phyloP scores from a whole-genome alignment of 352 stramenopile genomes.

The Blastocystis sp. region DNA sequence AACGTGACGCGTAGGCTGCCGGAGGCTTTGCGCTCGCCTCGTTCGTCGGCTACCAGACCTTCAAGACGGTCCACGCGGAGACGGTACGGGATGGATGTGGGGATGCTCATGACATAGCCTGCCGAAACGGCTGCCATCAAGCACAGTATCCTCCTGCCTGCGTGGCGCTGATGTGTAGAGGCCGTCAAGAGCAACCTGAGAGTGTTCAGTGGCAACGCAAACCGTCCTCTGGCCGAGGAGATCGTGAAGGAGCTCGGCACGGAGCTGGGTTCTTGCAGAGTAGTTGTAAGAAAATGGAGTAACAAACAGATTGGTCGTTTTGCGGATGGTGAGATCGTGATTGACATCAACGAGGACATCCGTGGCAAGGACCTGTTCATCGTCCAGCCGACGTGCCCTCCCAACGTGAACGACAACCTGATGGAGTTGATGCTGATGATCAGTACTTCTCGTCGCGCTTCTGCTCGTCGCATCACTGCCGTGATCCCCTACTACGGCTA shows the following conservation, averaged over 20 bases:
- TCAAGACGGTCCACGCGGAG: constrained; percentile 46
- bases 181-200: constrained; percentile 70
- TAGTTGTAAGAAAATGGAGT: neutral
- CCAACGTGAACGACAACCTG: constrained; percentile 98
- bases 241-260: constrained; percentile 94
- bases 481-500: constrained; percentile 89
- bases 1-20: constrained; percentile 16
- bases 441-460: constrained; percentile 92
- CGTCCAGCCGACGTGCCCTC: constrained; percentile 94
- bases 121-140: neutral
- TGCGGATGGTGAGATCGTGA: constrained; percentile 97
- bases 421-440: constrained; percentile 97
- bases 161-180: neutral
- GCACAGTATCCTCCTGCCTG: neutral
- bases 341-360: constrained; percentile 99
- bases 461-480: constrained; percentile 94
- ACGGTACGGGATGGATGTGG: neutral
- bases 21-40: constrained; percentile 27
- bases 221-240: constrained; percentile 90
- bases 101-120: constrained; percentile 30
- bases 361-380: constrained; percentile 99
- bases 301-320: constrained; percentile 76
- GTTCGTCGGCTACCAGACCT: constrained; percentile 52
- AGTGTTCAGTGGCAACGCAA: constrained; percentile 95
- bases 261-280: constrained; percentile 80